Percentiles rank a stretch among this genome's conserved stretches.
phyloP scores from a whole-genome alignment of 2,329 filamentous ascomycete genomes.

The Rhinocladiella mackenziei region DNA sequence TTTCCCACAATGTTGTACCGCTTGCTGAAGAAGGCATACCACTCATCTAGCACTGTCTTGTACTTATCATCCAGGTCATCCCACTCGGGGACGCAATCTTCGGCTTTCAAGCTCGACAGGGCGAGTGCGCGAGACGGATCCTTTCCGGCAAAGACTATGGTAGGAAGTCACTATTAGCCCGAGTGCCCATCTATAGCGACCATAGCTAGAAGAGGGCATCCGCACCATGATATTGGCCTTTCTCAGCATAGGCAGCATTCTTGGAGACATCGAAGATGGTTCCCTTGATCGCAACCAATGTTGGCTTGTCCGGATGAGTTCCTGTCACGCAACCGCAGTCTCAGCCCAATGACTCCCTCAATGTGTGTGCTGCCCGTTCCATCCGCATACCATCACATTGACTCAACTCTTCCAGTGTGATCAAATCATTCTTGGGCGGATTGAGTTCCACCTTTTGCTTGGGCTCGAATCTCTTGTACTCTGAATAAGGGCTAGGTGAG shows the following conservation, averaged over 20 bases:
- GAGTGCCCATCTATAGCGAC: background rate
- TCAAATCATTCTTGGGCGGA: constrained; percentile 82
- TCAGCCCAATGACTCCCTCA: constrained; percentile 2
- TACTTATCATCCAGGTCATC: constrained; percentile 78
- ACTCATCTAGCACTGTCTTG: constrained; percentile 80
- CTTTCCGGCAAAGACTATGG: constrained; percentile 85
- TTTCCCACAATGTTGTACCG: constrained; percentile 74
- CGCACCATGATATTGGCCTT: constrained; percentile 80
- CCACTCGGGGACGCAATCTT: constrained; percentile 81
- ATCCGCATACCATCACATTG: constrained; percentile 79
- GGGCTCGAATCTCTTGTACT: constrained; percentile 39
- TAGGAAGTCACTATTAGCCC: background rate
- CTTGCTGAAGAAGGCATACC: constrained; percentile 95
- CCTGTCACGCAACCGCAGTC: constrained; percentile 30
- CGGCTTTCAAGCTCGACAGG: constrained; percentile 76
- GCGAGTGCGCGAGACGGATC: constrained; percentile 91
- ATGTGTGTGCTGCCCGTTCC: background rate
- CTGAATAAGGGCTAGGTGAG: constrained; percentile 29
- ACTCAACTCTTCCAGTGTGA: constrained; percentile 72
- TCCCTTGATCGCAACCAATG: constrained; percentile 68
- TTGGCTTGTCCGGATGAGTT: constrained; percentile 47
- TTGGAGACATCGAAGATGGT: constrained; percentile 90
- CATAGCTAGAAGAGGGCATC: background rate
- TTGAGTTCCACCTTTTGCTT: constrained; percentile 56
- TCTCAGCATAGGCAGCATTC: constrained; percentile 79